These are phyloP conservation scores for Sugiyamaella marilandica DNA, from an alignment of 805 yeast species.

Conservation along the genomic window DNA sequence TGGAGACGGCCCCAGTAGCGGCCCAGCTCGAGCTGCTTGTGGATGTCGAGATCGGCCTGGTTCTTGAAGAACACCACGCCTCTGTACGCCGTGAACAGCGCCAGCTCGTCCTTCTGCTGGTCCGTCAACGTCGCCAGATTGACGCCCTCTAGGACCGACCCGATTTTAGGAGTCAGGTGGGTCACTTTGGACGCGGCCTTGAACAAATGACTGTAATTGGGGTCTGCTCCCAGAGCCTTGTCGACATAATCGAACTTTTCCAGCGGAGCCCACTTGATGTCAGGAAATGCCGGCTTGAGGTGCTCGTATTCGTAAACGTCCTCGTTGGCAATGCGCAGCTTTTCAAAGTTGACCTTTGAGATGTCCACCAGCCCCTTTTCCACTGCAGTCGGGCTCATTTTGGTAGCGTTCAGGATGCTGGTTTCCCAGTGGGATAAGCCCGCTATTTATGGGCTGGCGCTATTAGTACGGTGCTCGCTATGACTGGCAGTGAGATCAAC, in stretches of 20 bases:
- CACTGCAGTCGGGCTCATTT: conserved; percentile 1
- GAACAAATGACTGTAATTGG: conserved; percentile 27
- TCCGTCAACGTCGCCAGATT: conserved; percentile 40
- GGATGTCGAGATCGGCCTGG: conserved; percentile 55
- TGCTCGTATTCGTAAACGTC: conserved; percentile 25
- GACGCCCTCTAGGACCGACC: conserved; percentile 55
- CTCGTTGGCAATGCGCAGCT: not conserved
- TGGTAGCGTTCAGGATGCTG: not conserved
- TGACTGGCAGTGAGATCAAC: not conserved
- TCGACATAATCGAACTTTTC: conserved; percentile 24
- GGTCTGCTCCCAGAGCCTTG: conserved; percentile 30
- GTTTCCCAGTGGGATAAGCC: not conserved
- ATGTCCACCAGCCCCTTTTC: conserved; percentile 4
- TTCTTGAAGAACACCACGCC: conserved; percentile 48
- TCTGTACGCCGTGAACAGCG: conserved; percentile 43
- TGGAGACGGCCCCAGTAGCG: conserved; percentile 62
- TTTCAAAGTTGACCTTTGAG: conserved; percentile 1
- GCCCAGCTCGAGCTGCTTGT: conserved; percentile 55
- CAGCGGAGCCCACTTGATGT: conserved; percentile 30
- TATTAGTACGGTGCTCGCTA: not conserved
- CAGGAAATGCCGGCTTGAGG: conserved; percentile 32
- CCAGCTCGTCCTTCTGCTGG: conserved; percentile 45
- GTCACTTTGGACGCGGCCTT: conserved; percentile 26
- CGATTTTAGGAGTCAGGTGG: conserved; percentile 64
- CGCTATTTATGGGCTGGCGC: not conserved